A percentile compares a stretch with the other conserved stretches of the same genome.
Conservation (phyloP, 2,329 filamentous ascomycete species). For the Calonectria hongkongensis region DNA sequence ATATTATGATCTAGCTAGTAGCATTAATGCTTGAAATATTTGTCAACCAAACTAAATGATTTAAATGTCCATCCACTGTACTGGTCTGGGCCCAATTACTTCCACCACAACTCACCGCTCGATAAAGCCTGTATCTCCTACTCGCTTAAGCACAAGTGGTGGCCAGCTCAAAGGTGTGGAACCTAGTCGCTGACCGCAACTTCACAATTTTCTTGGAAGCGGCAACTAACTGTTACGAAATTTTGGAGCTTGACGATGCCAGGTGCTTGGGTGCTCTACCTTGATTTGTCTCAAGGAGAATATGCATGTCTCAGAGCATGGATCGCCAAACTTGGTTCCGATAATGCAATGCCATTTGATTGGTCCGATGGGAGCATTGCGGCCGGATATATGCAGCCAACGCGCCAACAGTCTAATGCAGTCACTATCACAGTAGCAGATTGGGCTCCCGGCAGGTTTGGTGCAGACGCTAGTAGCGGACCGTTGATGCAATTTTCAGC, state of each 20-base stretch:
- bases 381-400: not conserved
- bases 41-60: no score
- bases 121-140: not conserved
- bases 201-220: not conserved
- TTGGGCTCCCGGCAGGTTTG: not conserved
- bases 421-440: not conserved
- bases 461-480: not conserved
- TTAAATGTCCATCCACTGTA: not conserved
- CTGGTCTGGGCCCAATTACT: not conserved
- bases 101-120: not conserved
- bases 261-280: not conserved
- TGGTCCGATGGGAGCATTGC: not conserved
- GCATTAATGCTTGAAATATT: no score
- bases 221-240: not conserved
- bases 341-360: constrained; percentile 3
- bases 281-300: not conserved
- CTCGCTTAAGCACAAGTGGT: not conserved
- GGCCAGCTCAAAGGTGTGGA: not conserved
- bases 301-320: not conserved
- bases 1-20: no score
- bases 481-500: not conserved
- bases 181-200: not conserved
- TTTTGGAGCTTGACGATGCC: not conserved
- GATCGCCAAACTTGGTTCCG: not conserved
- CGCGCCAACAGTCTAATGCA: not conserved